phyloP scores from a whole-genome alignment of 805 yeast species.

The Ogataea saltuana region DNA sequence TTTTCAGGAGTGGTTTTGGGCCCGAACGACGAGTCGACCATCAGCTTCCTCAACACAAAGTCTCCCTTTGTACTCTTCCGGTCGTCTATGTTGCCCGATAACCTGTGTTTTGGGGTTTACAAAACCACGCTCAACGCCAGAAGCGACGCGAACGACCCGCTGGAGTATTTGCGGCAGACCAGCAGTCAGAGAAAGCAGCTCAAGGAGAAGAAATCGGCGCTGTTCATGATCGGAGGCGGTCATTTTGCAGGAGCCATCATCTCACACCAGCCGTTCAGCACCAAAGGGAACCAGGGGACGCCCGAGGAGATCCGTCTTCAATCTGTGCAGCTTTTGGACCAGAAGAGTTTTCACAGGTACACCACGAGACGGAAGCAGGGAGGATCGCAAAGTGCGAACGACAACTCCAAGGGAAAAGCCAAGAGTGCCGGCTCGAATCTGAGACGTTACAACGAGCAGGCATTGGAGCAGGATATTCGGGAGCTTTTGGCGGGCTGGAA shows the following conservation, averaged over 20 bases:
- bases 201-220: constrained; percentile 55
- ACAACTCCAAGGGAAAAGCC: constrained; percentile 91
- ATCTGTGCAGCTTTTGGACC: constrained; percentile 63
- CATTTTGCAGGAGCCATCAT: constrained; percentile 96
- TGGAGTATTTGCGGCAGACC: constrained; percentile 40
- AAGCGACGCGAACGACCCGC: constrained; percentile 47
- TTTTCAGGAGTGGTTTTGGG: background rate
- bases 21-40: constrained; percentile 33
- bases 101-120: constrained; percentile 63
- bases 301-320: constrained; percentile 56
- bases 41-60: constrained; percentile 62
- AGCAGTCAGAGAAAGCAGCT: constrained; percentile 20
- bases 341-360: constrained; percentile 90
- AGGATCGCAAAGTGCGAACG: constrained; percentile 92
- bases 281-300: constrained; percentile 55
- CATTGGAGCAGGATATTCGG: constrained; percentile 75
- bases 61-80: constrained; percentile 68
- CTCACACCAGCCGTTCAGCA: constrained; percentile 61
- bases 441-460: constrained; percentile 87
- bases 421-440: constrained; percentile 92
- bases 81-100: constrained; percentile 45
- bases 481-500: constrained; percentile 70
- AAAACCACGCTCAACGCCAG: constrained; percentile 56
- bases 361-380: constrained; percentile 98
- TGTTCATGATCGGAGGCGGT: constrained; percentile 96